These are phyloP conservation scores for Leccinum longicurvipes DNA, from an alignment of 768 basidiomycete genomes.

Conservation along the genomic window DNA sequence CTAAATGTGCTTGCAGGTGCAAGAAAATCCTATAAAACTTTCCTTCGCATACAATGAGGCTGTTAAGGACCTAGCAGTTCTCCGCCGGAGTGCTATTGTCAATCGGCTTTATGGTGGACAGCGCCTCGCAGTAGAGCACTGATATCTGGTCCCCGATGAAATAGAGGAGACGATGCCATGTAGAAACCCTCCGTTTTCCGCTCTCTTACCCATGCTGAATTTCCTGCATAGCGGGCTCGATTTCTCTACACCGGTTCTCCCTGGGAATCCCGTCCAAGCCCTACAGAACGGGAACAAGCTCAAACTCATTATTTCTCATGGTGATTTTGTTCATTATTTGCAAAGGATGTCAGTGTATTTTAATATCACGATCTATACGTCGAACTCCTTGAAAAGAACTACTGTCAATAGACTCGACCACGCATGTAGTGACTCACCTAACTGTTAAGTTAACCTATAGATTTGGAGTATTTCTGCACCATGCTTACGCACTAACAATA, in stretches of 20 bases:
- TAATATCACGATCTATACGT: neutral
- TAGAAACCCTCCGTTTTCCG: neutral
- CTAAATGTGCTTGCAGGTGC: constrained; percentile 39
- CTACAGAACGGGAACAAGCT: neutral
- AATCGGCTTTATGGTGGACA: constrained; percentile 90
- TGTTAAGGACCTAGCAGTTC: constrained; percentile 67
- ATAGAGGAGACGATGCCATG: neutral
- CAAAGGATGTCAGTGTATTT: neutral
- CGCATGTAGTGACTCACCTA: no score
- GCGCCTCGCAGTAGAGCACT: constrained; percentile 78
- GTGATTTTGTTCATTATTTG: neutral
- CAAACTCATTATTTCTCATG: neutral
- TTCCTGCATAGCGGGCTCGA: no score
- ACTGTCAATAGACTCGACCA: no score
- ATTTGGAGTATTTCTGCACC: no score
- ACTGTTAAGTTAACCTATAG: no score
- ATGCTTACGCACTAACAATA: no score
- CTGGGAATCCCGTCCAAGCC: neutral
- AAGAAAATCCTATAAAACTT: constrained; percentile 54
- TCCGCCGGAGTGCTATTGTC: constrained; percentile 79
- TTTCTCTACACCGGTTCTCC: neutral
- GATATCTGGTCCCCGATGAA: neutral
- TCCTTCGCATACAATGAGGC: constrained; percentile 64
- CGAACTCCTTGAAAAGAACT: neutral
- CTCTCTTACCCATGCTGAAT: neutral